These are phyloP conservation scores for Mucor circinelloides DNA, from an alignment of 371 early-diverging fungal species.

Conservation along the genomic window DNA sequence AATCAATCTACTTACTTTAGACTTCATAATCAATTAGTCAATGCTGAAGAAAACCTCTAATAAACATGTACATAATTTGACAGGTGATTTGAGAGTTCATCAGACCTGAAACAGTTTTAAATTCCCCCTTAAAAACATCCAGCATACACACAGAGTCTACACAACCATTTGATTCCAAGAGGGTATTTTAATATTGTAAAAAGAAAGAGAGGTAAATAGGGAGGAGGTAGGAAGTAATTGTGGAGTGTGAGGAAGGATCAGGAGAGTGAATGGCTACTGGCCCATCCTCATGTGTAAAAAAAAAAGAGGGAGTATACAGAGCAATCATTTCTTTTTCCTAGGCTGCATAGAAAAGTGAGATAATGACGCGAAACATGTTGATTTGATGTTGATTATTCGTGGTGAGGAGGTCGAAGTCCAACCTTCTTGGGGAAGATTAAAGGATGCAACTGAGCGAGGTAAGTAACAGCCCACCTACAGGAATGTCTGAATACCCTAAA, in stretches of 20 bases:
- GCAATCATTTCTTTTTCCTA: neutral
- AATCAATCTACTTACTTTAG: constrained; percentile 54
- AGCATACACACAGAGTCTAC: neutral
- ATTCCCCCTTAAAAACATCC: neutral
- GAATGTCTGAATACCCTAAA: neutral
- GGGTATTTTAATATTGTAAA: neutral
- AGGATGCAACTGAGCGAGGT: constrained; percentile 76
- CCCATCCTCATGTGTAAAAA: neutral
- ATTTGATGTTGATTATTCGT: constrained; percentile 14
- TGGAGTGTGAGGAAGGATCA: neutral
- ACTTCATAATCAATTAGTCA: constrained; percentile 47
- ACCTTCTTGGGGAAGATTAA: constrained; percentile 66
- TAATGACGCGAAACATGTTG: neutral
- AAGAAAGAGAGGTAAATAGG: neutral
- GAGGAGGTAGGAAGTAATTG: neutral
- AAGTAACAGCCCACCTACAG: constrained; percentile 75
- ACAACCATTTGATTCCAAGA: neutral
- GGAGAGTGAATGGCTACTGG: neutral
- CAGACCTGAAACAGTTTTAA: neutral
- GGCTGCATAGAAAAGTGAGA: neutral
- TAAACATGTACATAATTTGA: neutral
- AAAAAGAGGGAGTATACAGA: neutral
- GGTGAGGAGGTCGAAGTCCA: constrained; percentile 59
- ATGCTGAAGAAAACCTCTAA: constrained; percentile 10
- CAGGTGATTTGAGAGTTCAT: neutral